These are phyloP conservation scores for Hypholoma sublateritium DNA, from an alignment of 768 basidiomycete species.

Conservation along the genomic window DNA sequence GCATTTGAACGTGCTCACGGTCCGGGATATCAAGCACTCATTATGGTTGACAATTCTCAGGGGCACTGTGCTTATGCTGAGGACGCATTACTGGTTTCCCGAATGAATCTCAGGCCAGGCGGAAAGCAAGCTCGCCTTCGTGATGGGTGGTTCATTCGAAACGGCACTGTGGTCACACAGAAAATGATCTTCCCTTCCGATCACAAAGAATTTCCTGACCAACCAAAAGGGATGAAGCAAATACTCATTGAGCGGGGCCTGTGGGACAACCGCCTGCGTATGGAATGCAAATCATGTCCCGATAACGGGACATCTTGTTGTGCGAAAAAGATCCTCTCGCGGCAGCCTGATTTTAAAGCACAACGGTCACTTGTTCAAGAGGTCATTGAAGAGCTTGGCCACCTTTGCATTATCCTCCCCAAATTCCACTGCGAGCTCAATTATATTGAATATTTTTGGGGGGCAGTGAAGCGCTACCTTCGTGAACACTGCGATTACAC, in stretches of 20 bases:
- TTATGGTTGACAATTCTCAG: conserved; percentile 43
- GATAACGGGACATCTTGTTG: conserved; percentile 10
- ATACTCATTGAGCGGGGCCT: conserved; percentile 18
- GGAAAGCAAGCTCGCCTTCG: conserved; percentile 36
- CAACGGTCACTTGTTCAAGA: conserved; percentile 24
- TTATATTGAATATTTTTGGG: conserved; percentile 25
- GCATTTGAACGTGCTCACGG: conserved; percentile 30
- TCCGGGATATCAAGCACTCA: conserved; percentile 31
- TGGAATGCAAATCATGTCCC: conserved; percentile 17
- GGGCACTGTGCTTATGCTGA: conserved; percentile 37
- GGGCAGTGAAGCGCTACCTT: conserved; percentile 16
- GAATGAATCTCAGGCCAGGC: conserved; percentile 37
- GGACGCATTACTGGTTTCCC: conserved; percentile 32
- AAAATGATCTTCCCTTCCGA: conserved; percentile 33
- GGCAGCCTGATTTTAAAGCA: conserved; percentile 19
- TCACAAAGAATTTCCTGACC: conserved; percentile 27
- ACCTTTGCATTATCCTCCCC: conserved; percentile 20
- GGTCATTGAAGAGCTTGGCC: conserved; percentile 19
- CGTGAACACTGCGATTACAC: conserved; percentile 25
- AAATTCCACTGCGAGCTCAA: conserved; percentile 36
- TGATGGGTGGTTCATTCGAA: conserved; percentile 29
- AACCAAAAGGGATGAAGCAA: conserved; percentile 23
- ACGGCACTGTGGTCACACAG: conserved; percentile 27
- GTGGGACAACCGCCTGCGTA: conserved; percentile 8
- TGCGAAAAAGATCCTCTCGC: conserved; percentile 17